These are phyloP conservation scores for Psilocybe cubensis DNA, from an alignment of 768 basidiomycete species.

Conservation along the genomic window DNA sequence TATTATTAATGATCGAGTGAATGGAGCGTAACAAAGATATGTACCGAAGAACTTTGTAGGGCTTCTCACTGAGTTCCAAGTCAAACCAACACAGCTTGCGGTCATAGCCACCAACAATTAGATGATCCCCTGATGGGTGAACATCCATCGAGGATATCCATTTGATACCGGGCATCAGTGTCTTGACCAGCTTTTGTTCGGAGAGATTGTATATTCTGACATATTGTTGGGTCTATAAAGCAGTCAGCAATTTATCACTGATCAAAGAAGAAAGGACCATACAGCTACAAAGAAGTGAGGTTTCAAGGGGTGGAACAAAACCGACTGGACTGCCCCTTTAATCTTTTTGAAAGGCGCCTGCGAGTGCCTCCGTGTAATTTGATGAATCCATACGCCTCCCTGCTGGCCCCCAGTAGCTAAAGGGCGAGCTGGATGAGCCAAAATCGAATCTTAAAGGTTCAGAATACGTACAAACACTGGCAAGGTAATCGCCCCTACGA, in stretches of 20 bases:
- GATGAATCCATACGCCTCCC: conserved; percentile 94
- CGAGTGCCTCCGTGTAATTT: conserved; percentile 89
- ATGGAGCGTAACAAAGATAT: conserved; percentile 21
- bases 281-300: conserved; percentile 98
- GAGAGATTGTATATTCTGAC: conserved; percentile 94
- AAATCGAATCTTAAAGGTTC: conserved; percentile 6
- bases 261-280: conserved; percentile 34
- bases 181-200: conserved; percentile 92
- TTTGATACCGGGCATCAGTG: conserved; percentile 90
- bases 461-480: conserved; percentile 83
- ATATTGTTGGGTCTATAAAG: conserved; percentile 89
- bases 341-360: conserved; percentile 98
- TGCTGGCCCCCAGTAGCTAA: conserved; percentile 70
- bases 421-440: conserved; percentile 2
- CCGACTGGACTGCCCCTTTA: conserved; percentile 87
- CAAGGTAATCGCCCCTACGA: conserved; percentile 91
- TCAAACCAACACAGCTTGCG: conserved; percentile 99
- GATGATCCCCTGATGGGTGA: conserved; percentile 93
- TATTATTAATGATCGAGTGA: conserved; percentile 5
- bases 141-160: conserved; percentile 99
- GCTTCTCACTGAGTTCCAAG: conserved; percentile 93
- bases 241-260: conserved; percentile 13
- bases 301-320: conserved; percentile 92
- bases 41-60: conserved; percentile 94
- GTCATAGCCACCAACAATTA: conserved; percentile 98